Percentiles rank a stretch among this genome's conserved stretches.
Conservation (phyloP, 1,284 basidiomycete species). For the Sanghuangporus weigelae region DNA sequence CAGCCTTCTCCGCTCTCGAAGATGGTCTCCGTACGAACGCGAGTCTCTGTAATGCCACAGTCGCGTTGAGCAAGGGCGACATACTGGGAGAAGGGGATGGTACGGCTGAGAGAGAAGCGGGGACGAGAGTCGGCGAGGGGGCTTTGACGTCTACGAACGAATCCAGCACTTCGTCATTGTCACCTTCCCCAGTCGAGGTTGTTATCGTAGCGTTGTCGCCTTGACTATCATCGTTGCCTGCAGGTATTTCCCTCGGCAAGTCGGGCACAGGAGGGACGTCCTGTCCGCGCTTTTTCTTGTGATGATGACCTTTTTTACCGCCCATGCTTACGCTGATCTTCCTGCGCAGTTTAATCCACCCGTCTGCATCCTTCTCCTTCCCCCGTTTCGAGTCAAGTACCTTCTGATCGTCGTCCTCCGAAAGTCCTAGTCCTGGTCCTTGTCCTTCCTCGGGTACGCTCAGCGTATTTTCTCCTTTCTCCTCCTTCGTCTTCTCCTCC, state of each 20-base stretch:
- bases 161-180: neutral
- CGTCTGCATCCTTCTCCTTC: conserved; percentile 31
- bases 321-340: conserved; percentile 48
- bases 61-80: conserved; percentile 4
- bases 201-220: neutral
- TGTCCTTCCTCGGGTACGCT: conserved; percentile 5
- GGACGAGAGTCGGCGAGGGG: neutral
- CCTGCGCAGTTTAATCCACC: conserved; percentile 56
- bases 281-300: conserved; percentile 18
- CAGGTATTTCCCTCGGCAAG: neutral
- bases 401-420: conserved; percentile 17
- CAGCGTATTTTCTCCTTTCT: neutral
- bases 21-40: conserved; percentile 16
- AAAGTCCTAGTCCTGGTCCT: neutral
- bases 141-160: conserved; percentile 10
- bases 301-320: conserved; percentile 26
- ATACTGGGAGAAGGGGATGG: neutral
- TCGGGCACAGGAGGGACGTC: neutral
- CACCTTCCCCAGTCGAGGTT: neutral
- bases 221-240: neutral
- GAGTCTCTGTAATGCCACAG: conserved; percentile 6
- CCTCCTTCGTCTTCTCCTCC: conserved; percentile 17
- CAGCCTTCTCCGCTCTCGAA: conserved; percentile 16
- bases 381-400: conserved; percentile 24
- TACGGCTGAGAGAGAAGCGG: neutral